phyloP scores from a whole-genome alignment of 2,329 filamentous ascomycete species.

The Fusarium sacchari region DNA sequence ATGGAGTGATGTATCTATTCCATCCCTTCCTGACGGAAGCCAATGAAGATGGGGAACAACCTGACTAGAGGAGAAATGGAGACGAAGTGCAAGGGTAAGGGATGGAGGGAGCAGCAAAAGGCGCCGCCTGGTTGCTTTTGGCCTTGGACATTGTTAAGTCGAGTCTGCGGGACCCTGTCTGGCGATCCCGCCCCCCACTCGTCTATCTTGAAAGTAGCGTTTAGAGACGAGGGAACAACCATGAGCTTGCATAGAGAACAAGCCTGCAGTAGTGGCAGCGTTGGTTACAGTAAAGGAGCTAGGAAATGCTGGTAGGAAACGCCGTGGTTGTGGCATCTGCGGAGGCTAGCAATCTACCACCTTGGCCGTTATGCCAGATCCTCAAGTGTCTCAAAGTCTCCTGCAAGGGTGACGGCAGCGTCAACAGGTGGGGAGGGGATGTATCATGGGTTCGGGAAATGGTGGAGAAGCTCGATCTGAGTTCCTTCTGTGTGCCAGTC shows the following conservation, averaged over 20 bases:
- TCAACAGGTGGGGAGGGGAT: slow-evolving; percentile 35
- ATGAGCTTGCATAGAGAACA: slow-evolving; percentile 16
- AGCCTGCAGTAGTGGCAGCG: slow-evolving; percentile 32
- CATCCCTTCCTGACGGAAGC: slow-evolving; percentile 37
- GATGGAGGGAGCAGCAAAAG: slow-evolving; percentile 29
- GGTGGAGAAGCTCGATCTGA: slow-evolving; percentile 41
- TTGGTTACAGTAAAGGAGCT: slow-evolving; percentile 20
- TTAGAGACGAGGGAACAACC: slow-evolving; percentile 27
- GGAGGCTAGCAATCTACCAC: slow-evolving; percentile 33
- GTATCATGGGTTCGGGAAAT: slow-evolving; percentile 40
- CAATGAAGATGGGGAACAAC: slow-evolving; percentile 15
- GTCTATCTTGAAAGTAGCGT: slow-evolving; percentile 35
- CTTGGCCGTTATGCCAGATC: slow-evolving; percentile 46
- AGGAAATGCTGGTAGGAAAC: slow-evolving; percentile 17
- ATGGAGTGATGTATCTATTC: slow-evolving; percentile 38
- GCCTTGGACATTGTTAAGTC: slow-evolving; percentile 39
- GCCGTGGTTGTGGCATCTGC: slow-evolving; percentile 27
- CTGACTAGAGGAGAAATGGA: slow-evolving; percentile 26
- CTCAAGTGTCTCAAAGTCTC: slow-evolving; percentile 42
- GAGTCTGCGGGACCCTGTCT: slow-evolving; percentile 40
- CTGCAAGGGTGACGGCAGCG: slow-evolving; percentile 44
- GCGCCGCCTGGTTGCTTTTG: slow-evolving; percentile 42
- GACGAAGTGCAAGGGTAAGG: slow-evolving; percentile 23
- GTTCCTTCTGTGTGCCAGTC: slow-evolving; percentile 20
- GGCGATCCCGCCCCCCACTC: slow-evolving; percentile 41